Percentiles rank a stretch among this genome's conserved stretches.
phyloP scores from a whole-genome alignment of 2,329 filamentous ascomycete species.

The Parafenestella ontariensis region DNA sequence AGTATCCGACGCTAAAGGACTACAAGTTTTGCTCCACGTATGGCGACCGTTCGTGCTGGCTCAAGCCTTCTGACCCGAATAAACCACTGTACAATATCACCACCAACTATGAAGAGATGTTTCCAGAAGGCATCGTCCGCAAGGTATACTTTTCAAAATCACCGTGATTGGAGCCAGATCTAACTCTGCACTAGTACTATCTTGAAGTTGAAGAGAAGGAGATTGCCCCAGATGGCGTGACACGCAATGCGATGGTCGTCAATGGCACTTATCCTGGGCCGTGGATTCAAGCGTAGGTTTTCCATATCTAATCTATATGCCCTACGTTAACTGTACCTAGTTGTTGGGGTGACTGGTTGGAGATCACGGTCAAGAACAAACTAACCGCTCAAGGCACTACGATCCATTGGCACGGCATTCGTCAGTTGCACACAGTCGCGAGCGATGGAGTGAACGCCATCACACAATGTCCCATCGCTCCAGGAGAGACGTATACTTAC shows the following conservation, averaged over 20 bases:
- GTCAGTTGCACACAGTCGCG: slow-evolving; percentile 60
- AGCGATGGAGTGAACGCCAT: slow-evolving; percentile 86
- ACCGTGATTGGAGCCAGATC: too few relatives aligned
- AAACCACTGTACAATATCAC: too few relatives aligned
- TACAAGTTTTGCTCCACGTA: too few relatives aligned
- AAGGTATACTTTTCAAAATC: too few relatives aligned
- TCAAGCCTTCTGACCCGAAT: too few relatives aligned
- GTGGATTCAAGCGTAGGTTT: neutral
- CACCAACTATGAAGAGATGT: too few relatives aligned
- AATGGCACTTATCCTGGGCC: neutral
- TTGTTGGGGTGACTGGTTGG: slow-evolving; percentile 55
- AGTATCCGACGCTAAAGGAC: too few relatives aligned
- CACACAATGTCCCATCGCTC: slow-evolving; percentile 64
- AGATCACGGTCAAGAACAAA: slow-evolving; percentile 44
- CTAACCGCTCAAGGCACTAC: slow-evolving; percentile 24
- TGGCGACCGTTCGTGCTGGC: too few relatives aligned
- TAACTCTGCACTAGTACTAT: neutral
- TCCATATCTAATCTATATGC: too few relatives aligned
- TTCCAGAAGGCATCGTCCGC: too few relatives aligned
- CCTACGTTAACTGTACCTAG: neutral
- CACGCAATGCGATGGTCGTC: neutral
- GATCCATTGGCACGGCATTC: slow-evolving; percentile 60
- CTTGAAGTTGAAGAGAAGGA: neutral
- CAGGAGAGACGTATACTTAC: slow-evolving; percentile 69
- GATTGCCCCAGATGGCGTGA: neutral